A percentile compares a stretch with the other conserved stretches of the same genome.
Evolutionary conservation across 1,139 yeast genomes (phyloP).

Genomic region (Tardiomyces blankii): DNA sequence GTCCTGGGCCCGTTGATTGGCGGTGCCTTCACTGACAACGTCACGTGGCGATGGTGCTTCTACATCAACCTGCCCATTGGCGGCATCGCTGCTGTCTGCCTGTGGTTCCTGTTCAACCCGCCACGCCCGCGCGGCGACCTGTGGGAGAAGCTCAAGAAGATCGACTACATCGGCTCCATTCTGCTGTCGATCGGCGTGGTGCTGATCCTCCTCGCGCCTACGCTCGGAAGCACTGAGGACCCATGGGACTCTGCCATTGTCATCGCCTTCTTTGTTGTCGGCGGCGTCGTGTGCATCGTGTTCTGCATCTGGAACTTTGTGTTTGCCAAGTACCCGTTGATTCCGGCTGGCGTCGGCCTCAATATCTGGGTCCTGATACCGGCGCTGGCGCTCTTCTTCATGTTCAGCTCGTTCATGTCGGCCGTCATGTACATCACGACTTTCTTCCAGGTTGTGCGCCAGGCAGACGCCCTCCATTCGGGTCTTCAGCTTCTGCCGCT

Average conservation of each 20-base stretch:
- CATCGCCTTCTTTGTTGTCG: conserved; percentile 42
- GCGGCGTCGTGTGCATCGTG: conserved; percentile 36
- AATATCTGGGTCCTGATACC: conserved; percentile 28
- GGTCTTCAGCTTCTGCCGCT: conserved; percentile 47
- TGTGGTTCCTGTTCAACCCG: conserved; percentile 39
- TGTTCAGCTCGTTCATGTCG: conserved; percentile 34
- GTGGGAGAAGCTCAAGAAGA: conserved; percentile 29
- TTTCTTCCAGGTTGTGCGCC: conserved; percentile 43
- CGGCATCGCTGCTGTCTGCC: conserved; percentile 39
- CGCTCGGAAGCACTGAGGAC: conserved; percentile 38
- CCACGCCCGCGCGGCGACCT: conserved; percentile 35
- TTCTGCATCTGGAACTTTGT: conserved; percentile 39
- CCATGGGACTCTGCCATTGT: conserved; percentile 48
- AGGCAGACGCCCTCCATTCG: conserved; percentile 37
- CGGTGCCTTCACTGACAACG: conserved; percentile 46
- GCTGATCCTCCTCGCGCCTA: conserved; percentile 37
- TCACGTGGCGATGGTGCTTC: conserved; percentile 73
- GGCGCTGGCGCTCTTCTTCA: conserved; percentile 26
- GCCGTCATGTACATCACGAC: conserved; percentile 35
- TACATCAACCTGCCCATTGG: conserved; percentile 63
- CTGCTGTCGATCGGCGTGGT: conserved; percentile 26
- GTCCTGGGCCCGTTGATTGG: conserved; percentile 63
- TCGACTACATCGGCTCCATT: conserved; percentile 33
- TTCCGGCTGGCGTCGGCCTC: conserved; percentile 32
- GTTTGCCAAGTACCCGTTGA: conserved; percentile 36